These are phyloP conservation scores for Calocybe indica DNA, from an alignment of 768 basidiomycete genomes.

Conservation along the genomic window DNA sequence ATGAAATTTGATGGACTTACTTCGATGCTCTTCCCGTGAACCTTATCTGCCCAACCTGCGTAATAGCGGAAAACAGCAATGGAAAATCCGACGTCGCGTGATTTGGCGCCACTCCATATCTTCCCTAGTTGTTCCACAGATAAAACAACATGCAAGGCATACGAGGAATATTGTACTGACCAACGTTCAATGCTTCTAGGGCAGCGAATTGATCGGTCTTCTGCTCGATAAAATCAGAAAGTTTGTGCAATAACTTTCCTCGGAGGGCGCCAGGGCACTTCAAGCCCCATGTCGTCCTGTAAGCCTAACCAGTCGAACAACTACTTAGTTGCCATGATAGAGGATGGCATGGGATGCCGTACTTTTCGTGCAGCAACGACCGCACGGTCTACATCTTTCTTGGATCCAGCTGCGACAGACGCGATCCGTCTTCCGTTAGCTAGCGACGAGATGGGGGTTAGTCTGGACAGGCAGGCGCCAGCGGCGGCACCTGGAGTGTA, in stretches of 20 bases:
- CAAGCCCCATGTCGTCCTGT: constrained; percentile 52
- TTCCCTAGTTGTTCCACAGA: constrained; percentile 34
- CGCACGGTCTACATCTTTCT: constrained; percentile 60
- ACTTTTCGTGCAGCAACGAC: constrained; percentile 44
- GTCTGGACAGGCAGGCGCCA: neutral
- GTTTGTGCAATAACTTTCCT: constrained; percentile 23
- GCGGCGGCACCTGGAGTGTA: neutral
- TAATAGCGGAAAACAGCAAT: constrained; percentile 65
- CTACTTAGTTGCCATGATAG: neutral
- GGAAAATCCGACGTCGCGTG: constrained; percentile 40
- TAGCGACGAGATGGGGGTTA: constrained; percentile 14
- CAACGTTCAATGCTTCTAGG: neutral
- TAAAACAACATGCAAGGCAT: no score
- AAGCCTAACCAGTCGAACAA: constrained; percentile 18
- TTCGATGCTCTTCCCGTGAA: constrained; percentile 71
- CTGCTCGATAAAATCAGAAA: constrained; percentile 21
- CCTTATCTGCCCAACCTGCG: constrained; percentile 88
- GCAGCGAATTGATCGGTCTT: constrained; percentile 13
- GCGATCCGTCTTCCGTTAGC: constrained; percentile 51
- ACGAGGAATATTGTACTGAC: neutral
- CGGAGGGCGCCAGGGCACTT: constrained; percentile 40
- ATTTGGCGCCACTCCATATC: constrained; percentile 42
- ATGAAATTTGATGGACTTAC: constrained; percentile 10
- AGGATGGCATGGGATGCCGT: constrained; percentile 9
- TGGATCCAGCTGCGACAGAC: constrained; percentile 41